phyloP scores from a whole-genome alignment of 495 filamentous ascomycete genomes.

The Penicillium tannophilum region DNA sequence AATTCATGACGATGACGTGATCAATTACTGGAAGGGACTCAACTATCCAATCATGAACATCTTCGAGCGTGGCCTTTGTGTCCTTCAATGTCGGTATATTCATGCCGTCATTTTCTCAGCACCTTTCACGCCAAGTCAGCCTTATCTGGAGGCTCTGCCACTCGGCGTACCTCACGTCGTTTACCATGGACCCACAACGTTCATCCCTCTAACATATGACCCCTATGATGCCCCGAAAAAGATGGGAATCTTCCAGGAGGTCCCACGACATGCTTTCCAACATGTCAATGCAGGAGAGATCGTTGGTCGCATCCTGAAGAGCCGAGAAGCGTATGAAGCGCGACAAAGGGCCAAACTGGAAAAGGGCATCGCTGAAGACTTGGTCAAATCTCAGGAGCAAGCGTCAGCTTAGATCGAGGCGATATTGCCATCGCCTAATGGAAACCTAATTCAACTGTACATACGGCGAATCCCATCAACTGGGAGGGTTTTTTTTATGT shows the following conservation, averaged over 20 bases:
- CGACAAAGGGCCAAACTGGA: constrained; percentile 84
- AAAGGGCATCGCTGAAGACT: constrained; percentile 72
- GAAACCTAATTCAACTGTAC: constrained; percentile 20
- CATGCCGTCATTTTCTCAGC: constrained; percentile 85
- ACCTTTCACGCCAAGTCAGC: constrained; percentile 76
- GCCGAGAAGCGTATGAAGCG: constrained; percentile 82
- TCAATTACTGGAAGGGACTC: constrained; percentile 92
- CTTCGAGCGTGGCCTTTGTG: constrained; percentile 92
- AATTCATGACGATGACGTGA: constrained; percentile 90
- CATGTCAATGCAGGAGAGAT: constrained; percentile 92
- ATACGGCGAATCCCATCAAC: constrained; percentile 22
- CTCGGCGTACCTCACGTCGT: constrained; percentile 76
- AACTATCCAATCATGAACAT: constrained; percentile 99
- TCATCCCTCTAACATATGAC: constrained; percentile 85
- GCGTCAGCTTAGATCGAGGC: constrained; percentile 12
- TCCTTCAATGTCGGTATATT: constrained; percentile 92
- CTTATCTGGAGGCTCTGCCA: constrained; percentile 75
- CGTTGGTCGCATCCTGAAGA: constrained; percentile 83
- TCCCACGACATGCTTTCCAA: constrained; percentile 72
- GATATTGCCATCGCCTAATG: constrained; percentile 7
- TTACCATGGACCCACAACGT: constrained; percentile 92
- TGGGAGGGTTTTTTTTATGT: constrained; percentile 1
- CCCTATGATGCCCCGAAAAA: constrained; percentile 78
- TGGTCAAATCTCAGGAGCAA: constrained; percentile 42
- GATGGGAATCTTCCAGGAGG: constrained; percentile 77